A percentile compares a stretch with the other conserved stretches of the same genome.
Conservation (phyloP, 192 early-diverging fungal species). For the Ambispora gerdemannii region DNA sequence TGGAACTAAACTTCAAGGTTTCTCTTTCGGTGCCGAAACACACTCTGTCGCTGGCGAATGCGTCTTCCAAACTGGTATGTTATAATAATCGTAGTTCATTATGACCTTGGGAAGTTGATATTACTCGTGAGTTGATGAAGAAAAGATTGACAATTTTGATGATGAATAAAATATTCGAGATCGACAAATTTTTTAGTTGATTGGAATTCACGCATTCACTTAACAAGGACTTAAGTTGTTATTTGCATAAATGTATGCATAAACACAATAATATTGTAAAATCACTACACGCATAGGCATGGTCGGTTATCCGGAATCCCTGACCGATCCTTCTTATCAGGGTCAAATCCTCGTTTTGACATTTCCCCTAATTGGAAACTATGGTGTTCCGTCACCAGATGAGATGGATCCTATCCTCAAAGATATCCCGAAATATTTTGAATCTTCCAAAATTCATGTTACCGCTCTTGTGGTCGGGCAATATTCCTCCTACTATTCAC, state of each 20-base stretch:
- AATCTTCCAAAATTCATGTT: constrained; percentile 92
- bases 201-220: too few relatives aligned
- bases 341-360: constrained; percentile 98
- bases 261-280: too few relatives aligned
- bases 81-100: too few relatives aligned
- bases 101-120: too few relatives aligned
- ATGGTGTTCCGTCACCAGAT: constrained; percentile 90
- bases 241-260: too few relatives aligned
- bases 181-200: too few relatives aligned
- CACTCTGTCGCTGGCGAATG: constrained; percentile 89
- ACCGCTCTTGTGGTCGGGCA: constrained; percentile 89
- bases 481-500: constrained; percentile 89
- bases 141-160: too few relatives aligned
- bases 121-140: too few relatives aligned
- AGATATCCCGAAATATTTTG: constrained; percentile 91
- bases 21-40: constrained; percentile 92
- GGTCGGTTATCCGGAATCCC: constrained; percentile 98
- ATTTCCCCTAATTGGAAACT: constrained; percentile 97
- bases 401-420: constrained; percentile 80
- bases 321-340: constrained; percentile 97
- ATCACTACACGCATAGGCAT: constrained; percentile 77
- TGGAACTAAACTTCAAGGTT: constrained; percentile 79
- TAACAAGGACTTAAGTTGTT: too few relatives aligned
- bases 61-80: constrained; percentile 95
- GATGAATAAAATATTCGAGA: too few relatives aligned